Percentiles rank a stretch among this genome's conserved stretches.
These are phyloP conservation scores for Mimosa pudica DNA, from an alignment of 306 rosid genomes.

Conservation along the genomic window DNA sequence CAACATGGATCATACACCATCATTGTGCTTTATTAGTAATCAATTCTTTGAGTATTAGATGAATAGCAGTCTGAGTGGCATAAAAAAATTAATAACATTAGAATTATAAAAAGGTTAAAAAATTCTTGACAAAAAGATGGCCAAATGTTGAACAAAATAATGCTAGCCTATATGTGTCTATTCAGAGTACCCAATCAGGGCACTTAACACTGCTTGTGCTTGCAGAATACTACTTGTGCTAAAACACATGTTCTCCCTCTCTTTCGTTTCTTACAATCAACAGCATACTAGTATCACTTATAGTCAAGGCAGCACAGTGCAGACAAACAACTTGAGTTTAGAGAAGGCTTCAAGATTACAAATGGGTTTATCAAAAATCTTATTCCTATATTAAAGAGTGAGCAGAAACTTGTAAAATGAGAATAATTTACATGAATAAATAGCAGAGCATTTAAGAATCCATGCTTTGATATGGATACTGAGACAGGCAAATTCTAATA, in stretches of 20 bases:
- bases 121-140: too few relatives aligned
- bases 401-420: neutral
- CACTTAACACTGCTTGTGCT: neutral
- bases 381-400: neutral
- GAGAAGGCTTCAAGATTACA: neutral
- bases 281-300: neutral
- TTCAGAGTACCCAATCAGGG: neutral
- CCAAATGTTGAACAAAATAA: too few relatives aligned
- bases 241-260: neutral
- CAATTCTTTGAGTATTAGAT: too few relatives aligned
- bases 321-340: neutral
- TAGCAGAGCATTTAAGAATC: neutral
- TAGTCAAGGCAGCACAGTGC: neutral
- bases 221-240: neutral
- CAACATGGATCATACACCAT: too few relatives aligned
- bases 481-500: neutral
- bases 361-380: neutral
- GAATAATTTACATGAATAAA: neutral
- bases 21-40: too few relatives aligned
- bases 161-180: neutral
- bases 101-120: too few relatives aligned
- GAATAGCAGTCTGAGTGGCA: too few relatives aligned
- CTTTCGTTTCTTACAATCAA: neutral
- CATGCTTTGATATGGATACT: neutral
- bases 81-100: too few relatives aligned